phyloP scores from a whole-genome alignment of 2,329 filamentous ascomycete genomes.

The Fusarium irregulare region DNA sequence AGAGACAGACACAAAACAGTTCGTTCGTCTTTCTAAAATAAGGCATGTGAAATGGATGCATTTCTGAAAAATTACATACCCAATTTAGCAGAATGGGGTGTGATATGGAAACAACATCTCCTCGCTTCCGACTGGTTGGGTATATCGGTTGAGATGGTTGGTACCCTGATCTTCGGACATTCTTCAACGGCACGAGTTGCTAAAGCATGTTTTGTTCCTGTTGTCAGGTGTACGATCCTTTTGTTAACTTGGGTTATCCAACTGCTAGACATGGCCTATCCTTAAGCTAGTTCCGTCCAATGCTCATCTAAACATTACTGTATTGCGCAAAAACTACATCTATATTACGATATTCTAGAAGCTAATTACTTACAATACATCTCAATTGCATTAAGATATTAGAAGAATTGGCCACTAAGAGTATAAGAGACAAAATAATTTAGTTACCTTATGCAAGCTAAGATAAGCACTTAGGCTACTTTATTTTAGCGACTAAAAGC shows the following conservation, averaged over 20 bases:
- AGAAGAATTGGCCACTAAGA: no score
- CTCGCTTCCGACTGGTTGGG: slow-evolving; percentile 26
- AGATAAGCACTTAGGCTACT: no score
- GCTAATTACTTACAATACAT: neutral
- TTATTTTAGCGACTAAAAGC: no score
- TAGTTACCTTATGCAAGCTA: no score
- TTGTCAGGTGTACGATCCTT: neutral
- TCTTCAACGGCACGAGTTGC: neutral
- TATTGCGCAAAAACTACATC: neutral
- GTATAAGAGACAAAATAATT: no score
- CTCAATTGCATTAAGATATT: neutral
- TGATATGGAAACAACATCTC: slow-evolving; percentile 9
- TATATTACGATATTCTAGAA: neutral
- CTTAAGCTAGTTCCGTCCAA: neutral
- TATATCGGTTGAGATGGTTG: neutral
- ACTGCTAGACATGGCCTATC: neutral
- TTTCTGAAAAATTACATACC: slow-evolving; percentile 22
- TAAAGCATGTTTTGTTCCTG: neutral
- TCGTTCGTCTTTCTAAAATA: slow-evolving; percentile 12
- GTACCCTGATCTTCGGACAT: neutral
- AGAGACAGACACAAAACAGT: slow-evolving; percentile 7
- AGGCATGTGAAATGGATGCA: slow-evolving; percentile 7
- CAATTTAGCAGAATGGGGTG: slow-evolving; percentile 5
- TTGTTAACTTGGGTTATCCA: neutral
- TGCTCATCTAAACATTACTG: neutral